Evolutionary conservation across 2,329 filamentous ascomycete species (phyloP), one percentile per base, ranked within the genome.

Genomic region (Mollisia scopiformis): DNA sequence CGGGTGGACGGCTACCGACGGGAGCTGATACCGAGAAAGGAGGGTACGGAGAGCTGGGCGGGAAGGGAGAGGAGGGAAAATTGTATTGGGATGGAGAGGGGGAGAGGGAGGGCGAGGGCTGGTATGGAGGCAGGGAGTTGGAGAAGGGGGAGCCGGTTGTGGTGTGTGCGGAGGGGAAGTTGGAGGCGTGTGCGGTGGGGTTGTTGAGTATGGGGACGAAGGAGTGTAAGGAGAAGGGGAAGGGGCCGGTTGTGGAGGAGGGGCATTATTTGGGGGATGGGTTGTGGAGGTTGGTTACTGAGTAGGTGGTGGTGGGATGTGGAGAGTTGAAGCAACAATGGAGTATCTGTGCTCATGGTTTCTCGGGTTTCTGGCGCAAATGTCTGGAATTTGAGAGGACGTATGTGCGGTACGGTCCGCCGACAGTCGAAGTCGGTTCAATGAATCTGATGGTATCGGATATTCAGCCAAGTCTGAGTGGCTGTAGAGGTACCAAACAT

Each of bases 201-300:
- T 80, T 90, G 65, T 74, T 99, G 74, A 92, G 92, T 71, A 87
- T 89, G 72, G 90, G 93, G 2, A 97, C 95, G 0, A 88, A 89
- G 76, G 93, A 97, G 77, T 93, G 97, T 75, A 97, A 95, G 84
- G 88, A 87, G 67, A 94, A 94, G 79, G 93, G 92, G 67, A 98
- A 98, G 80, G 95, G 95, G 0, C 91, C 93, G 6, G 95, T 93
- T 16, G 91, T 98, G 68, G 94, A 98, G 80, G 90, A 93, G 63
- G 92, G 92, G 31, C 95, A 99, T 83, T 98, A 89, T 79, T 75
- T 98, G 57, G 95, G 95, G 0, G 95, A 99, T 80, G 95, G 94
- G 19, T 79, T 99, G 69, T 99, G 95, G 95, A 91, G 63, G 58
- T 63, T 74, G 62, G 66, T 64, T 47, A 73, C 71, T 6, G 72